Evolutionary conservation across 129 eudicot genomes (phyloP), one percentile per base, ranked within the genome.

Genomic region (Scalesia atractyloides): DNA sequence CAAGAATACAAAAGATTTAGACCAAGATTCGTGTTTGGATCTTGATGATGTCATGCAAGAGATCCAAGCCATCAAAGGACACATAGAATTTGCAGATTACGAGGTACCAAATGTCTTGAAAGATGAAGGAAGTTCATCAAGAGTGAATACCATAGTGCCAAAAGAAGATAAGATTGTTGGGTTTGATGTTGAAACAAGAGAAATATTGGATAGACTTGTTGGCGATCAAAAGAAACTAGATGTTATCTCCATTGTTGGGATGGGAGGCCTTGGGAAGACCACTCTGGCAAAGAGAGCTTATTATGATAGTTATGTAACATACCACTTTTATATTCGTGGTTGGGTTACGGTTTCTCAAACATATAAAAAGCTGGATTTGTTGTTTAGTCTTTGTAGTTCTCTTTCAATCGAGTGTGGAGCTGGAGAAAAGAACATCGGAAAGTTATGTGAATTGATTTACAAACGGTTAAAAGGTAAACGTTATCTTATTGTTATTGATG

Each of bases 251-350:
- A 73, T 84, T 57, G 83, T 81, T 48, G 88, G 88, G 14, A 80
- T 80, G 85, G 78, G 81, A 10, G 88, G 88, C 36, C 44, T 76
- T 13, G 88, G 88, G 26, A 84, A 84, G 78, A 80, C 88, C 5
- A 84, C 85, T 17, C 48, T 80, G 26, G 84, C 87, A 0, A 75
- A 24, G 26, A 69, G 44, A 24, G 37, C 66, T 7, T 83, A 74
- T 16, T 6, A 56, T 70, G 78, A 74, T 74, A 70, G 74, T 12
- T 26, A 33, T 50, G 52, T 64, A 1, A 47, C 14, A 4, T 16
- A 65, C 71, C 75, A 78, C 41, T 82, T 82, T 34, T 52, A 68
- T 33, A 37, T 34, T 20, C 72, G 74, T 47, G 80, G 68, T n/a
- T 82, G 86, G 83, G 56, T 62, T 48, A 10, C 34, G 8, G 76